Conservation (phyloP, 2,329 filamentous ascomycete species). For the Pyricularia pennisetigena region DNA sequence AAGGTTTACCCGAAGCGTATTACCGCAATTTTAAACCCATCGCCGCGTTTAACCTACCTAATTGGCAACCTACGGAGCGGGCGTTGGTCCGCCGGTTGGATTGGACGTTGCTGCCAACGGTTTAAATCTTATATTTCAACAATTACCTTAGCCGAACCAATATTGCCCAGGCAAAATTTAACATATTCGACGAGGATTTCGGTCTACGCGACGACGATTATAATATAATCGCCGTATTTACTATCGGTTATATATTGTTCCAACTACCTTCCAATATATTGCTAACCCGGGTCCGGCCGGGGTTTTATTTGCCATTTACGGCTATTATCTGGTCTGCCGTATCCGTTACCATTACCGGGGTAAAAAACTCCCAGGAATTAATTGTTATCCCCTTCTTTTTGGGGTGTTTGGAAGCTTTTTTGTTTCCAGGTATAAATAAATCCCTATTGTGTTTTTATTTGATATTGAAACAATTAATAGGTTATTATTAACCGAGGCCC, state of each 20-base stretch:
- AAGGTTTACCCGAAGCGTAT: neutral
- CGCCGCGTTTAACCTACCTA: neutral
- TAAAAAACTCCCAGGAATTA: slow-evolving; percentile 24
- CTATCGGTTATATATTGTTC: neutral
- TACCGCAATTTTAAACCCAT: slow-evolving; percentile 3
- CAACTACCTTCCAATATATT: slow-evolving; percentile 2
- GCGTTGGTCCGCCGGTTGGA: neutral
- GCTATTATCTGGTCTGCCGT: slow-evolving; percentile 35
- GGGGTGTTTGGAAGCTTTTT: slow-evolving; percentile 14
- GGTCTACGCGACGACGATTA: neutral
- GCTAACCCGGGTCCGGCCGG: neutral
- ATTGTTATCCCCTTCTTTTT: slow-evolving; percentile 29
- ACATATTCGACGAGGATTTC: neutral
- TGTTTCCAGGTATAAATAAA: neutral
- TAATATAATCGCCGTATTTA: neutral
- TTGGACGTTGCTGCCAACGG: neutral
- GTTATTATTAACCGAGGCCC: too few species aligned
- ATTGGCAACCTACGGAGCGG: neutral
- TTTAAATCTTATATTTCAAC: neutral
- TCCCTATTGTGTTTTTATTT: too few species aligned
- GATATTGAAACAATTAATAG: too few species aligned
- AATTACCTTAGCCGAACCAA: neutral
- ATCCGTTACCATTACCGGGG: slow-evolving; percentile 28
- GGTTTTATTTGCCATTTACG: neutral
- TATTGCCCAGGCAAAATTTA: neutral